Evolutionary conservation across 805 yeast species (phyloP).

Genomic region (Ogataea nakhonphanomensis): DNA sequence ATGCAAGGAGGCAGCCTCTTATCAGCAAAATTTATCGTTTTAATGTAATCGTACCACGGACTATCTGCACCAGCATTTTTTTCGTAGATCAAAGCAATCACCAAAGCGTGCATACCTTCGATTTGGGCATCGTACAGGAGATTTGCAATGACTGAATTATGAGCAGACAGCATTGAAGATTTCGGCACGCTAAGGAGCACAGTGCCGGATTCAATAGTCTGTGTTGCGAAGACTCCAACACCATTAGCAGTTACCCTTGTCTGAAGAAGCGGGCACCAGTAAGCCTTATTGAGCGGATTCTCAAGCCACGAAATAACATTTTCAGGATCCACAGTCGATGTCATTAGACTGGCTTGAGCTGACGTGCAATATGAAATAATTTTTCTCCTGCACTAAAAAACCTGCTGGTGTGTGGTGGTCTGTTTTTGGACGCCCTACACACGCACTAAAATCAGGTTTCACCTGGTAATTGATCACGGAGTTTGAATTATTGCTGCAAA

Average conservation of each 20-base stretch:
- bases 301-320: slow-evolving; percentile 51
- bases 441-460: no score
- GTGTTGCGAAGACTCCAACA: slow-evolving; percentile 64
- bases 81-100: slow-evolving; percentile 73
- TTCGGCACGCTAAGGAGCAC: slow-evolving; percentile 61
- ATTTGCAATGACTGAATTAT: slow-evolving; percentile 63
- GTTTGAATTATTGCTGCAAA: no score
- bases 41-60: slow-evolving; percentile 77
- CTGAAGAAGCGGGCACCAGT: slow-evolving; percentile 48
- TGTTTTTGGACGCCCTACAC: background rate
- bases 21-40: slow-evolving; percentile 42
- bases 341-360: slow-evolving; percentile 19
- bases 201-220: slow-evolving; percentile 32
- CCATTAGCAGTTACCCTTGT: slow-evolving; percentile 59
- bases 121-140: slow-evolving; percentile 57
- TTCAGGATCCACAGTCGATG: slow-evolving; percentile 28
- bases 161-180: slow-evolving; percentile 50
- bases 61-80: slow-evolving; percentile 50
- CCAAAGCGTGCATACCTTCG: slow-evolving; percentile 64
- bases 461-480: no score
- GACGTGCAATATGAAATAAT: background rate
- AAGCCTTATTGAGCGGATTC: slow-evolving; percentile 42
- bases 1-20: slow-evolving; percentile 55
- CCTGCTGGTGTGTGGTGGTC: background rate
- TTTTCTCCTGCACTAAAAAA: background rate